phyloP scores from a whole-genome alignment of 305 asterid species.

The Stenogyne calaminthoides region DNA sequence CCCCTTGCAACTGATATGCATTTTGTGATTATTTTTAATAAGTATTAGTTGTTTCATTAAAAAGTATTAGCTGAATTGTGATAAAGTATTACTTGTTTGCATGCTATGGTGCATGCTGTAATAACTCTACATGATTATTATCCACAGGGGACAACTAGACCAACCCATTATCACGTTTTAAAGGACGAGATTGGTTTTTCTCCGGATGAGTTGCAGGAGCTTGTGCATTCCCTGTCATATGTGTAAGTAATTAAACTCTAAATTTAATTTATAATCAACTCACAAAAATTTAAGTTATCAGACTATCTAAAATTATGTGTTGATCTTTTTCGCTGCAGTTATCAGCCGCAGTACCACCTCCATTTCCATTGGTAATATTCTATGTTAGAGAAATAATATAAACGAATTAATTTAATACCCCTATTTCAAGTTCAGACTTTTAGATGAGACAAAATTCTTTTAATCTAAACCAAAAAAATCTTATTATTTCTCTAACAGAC shows the following conservation, averaged over 20 bases:
- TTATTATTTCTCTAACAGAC: too few species aligned
- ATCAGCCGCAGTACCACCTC: conserved; percentile 96
- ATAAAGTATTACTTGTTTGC: background rate
- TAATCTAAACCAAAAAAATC: too few species aligned
- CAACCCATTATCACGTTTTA: conserved; percentile 84
- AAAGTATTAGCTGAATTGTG: too few species aligned
- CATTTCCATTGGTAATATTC: conserved; percentile 85
- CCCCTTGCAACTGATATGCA: too few species aligned
- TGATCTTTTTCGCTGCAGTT: conserved; percentile 46
- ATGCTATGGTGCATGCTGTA: background rate
- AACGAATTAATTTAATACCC: too few species aligned
- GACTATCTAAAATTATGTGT: background rate
- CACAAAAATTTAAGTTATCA: background rate
- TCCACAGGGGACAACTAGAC: conserved; percentile 75
- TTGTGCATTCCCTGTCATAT: conserved; percentile 77
- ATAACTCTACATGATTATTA: background rate
- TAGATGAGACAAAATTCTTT: too few species aligned
- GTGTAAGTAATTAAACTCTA: conserved; percentile 56
- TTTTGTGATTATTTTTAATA: too few species aligned
- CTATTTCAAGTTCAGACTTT: too few species aligned
- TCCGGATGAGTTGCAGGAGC: conserved; percentile 82
- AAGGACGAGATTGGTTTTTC: conserved; percentile 72
- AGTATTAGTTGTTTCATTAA: too few species aligned
- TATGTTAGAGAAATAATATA: too few species aligned
- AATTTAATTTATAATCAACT: background rate